Conservation (phyloP, 805 yeast genomes). For the Candida patagonica region DNA sequence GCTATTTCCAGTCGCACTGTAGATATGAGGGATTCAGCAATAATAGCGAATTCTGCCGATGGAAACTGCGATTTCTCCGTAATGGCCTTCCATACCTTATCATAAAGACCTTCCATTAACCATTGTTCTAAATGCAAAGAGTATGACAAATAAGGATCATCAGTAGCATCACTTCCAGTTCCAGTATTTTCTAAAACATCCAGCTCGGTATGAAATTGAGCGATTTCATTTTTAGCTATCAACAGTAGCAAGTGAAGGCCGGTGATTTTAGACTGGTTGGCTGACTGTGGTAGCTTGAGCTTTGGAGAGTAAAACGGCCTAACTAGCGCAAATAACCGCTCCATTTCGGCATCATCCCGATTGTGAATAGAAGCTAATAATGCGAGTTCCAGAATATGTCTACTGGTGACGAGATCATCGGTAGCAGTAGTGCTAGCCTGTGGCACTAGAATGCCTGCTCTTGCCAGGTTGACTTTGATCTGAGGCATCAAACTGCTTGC, state of each 20-base stretch:
- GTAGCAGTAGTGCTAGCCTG: slow-evolving; percentile 30
- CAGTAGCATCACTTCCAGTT: slow-evolving; percentile 37
- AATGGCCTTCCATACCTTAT: slow-evolving; percentile 75
- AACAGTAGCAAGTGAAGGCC: slow-evolving; percentile 69
- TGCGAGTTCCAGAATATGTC: slow-evolving; percentile 80
- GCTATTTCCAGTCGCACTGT: slow-evolving; percentile 86
- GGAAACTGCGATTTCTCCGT: slow-evolving; percentile 41
- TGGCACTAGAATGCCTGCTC: slow-evolving; percentile 71
- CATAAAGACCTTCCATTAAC: slow-evolving; percentile 95
- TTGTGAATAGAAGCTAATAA: slow-evolving; percentile 68
- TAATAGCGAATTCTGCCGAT: slow-evolving; percentile 67
- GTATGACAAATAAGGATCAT: slow-evolving; percentile 61
- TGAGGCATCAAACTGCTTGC: slow-evolving; percentile 58
- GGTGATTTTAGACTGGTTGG: slow-evolving; percentile 61
- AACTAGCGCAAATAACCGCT: slow-evolving; percentile 63
- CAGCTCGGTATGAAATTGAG: slow-evolving; percentile 82
- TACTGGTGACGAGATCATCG: slow-evolving; percentile 63
- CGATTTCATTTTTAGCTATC: slow-evolving; percentile 74
- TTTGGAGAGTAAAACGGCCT: slow-evolving; percentile 59
- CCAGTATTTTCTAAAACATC: slow-evolving; percentile 56
- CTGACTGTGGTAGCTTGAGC: slow-evolving; percentile 36
- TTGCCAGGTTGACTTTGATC: slow-evolving; percentile 70
- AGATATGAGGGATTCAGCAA: slow-evolving; percentile 62
- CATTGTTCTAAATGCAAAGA: slow-evolving; percentile 87
- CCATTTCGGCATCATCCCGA: slow-evolving; percentile 54